These are phyloP conservation scores for Tolypocladium tundrense DNA, from an alignment of 2,329 filamentous ascomycete genomes.

Conservation along the genomic window DNA sequence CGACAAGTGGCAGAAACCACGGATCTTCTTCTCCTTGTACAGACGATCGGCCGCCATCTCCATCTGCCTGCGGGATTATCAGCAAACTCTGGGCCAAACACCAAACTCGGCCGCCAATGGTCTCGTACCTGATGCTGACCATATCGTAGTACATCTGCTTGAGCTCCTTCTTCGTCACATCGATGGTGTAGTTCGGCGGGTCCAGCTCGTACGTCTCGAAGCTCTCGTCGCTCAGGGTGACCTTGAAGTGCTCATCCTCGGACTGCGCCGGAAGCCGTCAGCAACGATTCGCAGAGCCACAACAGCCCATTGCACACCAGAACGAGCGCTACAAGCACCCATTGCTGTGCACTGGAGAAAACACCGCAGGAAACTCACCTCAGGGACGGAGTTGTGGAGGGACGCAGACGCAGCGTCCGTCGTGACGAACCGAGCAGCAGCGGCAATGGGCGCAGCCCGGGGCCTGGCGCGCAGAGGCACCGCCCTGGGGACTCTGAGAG, in stretches of 20 bases:
- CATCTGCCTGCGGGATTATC: slow-evolving; percentile 66
- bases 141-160: slow-evolving; percentile 99
- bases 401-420: slow-evolving; percentile 91
- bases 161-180: slow-evolving; percentile 94
- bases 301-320: background rate
- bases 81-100: slow-evolving; percentile 8
- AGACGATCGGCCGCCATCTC: slow-evolving; percentile 98
- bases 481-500: slow-evolving; percentile 52
- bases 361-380: slow-evolving; percentile 25
- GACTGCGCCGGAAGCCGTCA: slow-evolving; percentile 44
- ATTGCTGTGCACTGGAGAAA: background rate
- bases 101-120: background rate
- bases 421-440: slow-evolving; percentile 67
- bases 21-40: slow-evolving; percentile 99
- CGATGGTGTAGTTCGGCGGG: slow-evolving; percentile 82
- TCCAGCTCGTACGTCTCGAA: slow-evolving; percentile 99
- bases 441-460: slow-evolving; percentile 29
- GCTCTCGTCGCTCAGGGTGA: slow-evolving; percentile 93
- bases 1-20: slow-evolving; percentile 98
- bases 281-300: background rate
- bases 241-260: slow-evolving; percentile 85
- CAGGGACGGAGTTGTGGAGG: slow-evolving; percentile 61
- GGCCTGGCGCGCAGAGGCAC: slow-evolving; percentile 44
- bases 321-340: background rate
- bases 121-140: slow-evolving; percentile 76